Percentiles rank a stretch among this genome's conserved stretches.
phyloP scores from a whole-genome alignment of 129 eudicot genomes.

The Saposhnikovia divaricata region DNA sequence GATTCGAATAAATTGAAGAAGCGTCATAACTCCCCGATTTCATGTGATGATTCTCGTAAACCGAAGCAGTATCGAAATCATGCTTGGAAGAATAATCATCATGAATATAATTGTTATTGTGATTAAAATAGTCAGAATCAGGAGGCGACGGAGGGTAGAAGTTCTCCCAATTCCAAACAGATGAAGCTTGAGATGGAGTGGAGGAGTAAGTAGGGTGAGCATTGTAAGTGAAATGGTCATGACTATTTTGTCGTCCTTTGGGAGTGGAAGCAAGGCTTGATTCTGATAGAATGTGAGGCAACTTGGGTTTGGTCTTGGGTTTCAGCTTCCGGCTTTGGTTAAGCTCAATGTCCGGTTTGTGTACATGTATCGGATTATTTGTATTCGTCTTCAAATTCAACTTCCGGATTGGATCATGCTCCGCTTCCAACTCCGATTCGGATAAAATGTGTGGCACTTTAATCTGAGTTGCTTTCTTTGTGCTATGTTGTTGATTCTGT shows the following conservation, averaged over 20 bases:
- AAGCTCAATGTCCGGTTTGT: not conserved
- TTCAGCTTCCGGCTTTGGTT: not conserved
- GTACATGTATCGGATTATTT: too few species aligned
- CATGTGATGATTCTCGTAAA: conserved; percentile 26
- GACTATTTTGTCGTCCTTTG: conserved; percentile 3
- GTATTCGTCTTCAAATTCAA: not conserved
- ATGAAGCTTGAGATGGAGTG: conserved; percentile 79
- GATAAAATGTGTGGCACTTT: not conserved
- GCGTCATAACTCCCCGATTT: conserved; percentile 15
- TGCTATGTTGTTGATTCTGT: not conserved
- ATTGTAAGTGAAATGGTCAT: conserved; percentile 32
- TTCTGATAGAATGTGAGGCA: conserved; percentile 2
- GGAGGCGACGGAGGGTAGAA: conserved; percentile 97
- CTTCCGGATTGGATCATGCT: not conserved
- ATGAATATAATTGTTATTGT: conserved; percentile 7
- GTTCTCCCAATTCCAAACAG: conserved; percentile 93
- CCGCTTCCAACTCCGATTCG: not conserved
- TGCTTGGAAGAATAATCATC: conserved; percentile 26
- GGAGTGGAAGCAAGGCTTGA: conserved; percentile 6
- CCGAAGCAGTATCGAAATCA: conserved; percentile 14
- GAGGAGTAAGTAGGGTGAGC: conserved; percentile 45
- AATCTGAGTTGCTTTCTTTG: too few species aligned
- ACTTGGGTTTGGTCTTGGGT: not conserved
- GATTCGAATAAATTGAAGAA: conserved; percentile 32
- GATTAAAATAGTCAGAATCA: conserved; percentile 57